Evolutionary conservation across 73 alveolate species (phyloP).

Genomic region (Uronychia binucleata): DNA sequence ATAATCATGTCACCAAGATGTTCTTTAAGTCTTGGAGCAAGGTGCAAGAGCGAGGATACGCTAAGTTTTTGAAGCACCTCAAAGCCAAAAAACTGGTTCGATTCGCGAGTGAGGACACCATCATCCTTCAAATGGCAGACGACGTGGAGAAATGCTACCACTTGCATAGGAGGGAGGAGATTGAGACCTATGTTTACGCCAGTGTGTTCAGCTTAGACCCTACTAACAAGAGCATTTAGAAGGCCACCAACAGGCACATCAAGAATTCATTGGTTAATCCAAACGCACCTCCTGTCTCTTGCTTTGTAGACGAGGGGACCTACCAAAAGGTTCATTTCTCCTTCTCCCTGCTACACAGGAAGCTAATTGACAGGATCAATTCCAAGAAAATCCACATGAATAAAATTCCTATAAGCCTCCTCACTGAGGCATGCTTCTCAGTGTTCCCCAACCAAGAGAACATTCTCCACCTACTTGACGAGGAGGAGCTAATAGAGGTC

Average conservation of each 20-base stretch:
- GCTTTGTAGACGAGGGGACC: too few species aligned
- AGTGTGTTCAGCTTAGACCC: not conserved
- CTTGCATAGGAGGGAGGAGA: not conserved
- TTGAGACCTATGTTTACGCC: not conserved
- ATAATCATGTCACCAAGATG: not conserved
- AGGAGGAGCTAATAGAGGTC: not conserved
- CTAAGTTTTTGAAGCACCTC: not conserved
- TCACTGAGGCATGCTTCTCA: not conserved
- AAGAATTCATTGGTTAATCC: not conserved
- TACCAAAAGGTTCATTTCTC: not conserved
- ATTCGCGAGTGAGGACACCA: not conserved
- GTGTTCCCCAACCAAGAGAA: not conserved
- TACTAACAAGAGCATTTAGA: not conserved
- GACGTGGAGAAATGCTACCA: not conserved
- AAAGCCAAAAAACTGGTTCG: not conserved
- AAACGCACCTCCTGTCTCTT: not conserved
- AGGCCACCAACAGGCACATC: not conserved
- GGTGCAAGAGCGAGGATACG: not conserved
- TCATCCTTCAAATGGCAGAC: not conserved
- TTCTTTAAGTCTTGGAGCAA: not conserved
- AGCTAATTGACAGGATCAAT: not conserved
- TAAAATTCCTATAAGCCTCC: not conserved
- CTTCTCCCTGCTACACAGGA: not conserved
- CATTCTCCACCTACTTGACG: not conserved
- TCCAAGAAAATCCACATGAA: not conserved